Conservation (phyloP, 2,329 filamentous ascomycete genomes). For the Cytospora piceae region DNA sequence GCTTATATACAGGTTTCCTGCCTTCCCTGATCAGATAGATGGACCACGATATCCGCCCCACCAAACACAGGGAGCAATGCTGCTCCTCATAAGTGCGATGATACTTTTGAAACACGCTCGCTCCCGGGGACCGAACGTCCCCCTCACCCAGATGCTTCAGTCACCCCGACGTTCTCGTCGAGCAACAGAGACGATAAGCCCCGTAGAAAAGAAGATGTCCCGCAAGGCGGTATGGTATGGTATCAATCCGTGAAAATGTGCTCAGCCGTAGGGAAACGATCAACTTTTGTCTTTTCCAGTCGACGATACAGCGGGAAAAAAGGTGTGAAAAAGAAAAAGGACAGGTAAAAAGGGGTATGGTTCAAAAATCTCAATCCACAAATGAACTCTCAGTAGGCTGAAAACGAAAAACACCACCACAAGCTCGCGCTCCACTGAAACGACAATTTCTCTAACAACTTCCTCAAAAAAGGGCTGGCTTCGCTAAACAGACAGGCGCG, state of each 20-base stretch:
- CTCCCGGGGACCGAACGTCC: not conserved
- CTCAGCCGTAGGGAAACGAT: constrained; percentile 24
- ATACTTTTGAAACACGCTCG: not conserved
- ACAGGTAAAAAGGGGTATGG: constrained; percentile 20
- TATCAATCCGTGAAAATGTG: constrained; percentile 28
- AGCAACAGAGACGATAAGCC: constrained; percentile 7
- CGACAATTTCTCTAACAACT: constrained; percentile 10
- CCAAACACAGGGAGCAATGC: not conserved
- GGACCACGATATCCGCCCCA: not conserved
- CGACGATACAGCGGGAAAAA: constrained; percentile 6
- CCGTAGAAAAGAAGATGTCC: not conserved
- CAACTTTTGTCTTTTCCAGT: constrained; percentile 28
- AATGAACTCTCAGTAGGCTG: not conserved
- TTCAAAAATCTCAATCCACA: constrained; percentile 12
- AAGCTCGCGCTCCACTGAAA: constrained; percentile 13
- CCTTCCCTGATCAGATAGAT: not conserved
- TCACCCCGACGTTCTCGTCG: constrained; percentile 10
- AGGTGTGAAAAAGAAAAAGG: not conserved
- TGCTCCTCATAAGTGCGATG: constrained; percentile 4
- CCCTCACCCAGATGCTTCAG: not conserved
- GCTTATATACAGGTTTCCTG: constrained; percentile 7
- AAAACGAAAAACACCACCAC: constrained; percentile 8
- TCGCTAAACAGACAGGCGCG: constrained; percentile 17
- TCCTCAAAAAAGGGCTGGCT: constrained; percentile 23
- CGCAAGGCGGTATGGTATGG: constrained; percentile 28